Conservation (phyloP, 2,329 filamentous ascomycete species). For the Ophiobolus disseminans region DNA sequence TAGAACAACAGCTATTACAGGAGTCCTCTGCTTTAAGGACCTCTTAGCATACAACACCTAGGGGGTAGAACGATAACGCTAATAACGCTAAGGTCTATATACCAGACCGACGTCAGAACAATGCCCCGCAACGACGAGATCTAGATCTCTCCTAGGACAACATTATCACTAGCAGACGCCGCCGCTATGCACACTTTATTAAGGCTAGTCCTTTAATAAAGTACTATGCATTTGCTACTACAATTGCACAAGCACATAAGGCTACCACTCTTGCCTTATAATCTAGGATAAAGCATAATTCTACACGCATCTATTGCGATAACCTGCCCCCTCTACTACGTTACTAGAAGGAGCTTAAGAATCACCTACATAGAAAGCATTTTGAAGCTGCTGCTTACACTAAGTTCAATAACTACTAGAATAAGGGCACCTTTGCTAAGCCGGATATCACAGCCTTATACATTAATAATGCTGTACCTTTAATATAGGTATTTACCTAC, state of each 20-base stretch:
- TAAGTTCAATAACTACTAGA: slow-evolving; percentile 3
- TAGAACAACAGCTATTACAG: background rate
- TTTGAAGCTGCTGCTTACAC: background rate
- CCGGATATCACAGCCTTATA: background rate
- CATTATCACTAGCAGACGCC: slow-evolving; percentile 3
- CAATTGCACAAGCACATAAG: background rate
- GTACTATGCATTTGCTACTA: slow-evolving; percentile 7
- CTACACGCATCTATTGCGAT: slow-evolving; percentile 2
- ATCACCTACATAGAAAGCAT: background rate
- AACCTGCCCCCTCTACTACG: slow-evolving; percentile 1
- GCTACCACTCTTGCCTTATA: background rate
- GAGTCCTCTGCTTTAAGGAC: too few relatives aligned
- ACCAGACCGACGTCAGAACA: too few relatives aligned
- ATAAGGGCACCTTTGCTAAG: slow-evolving; percentile 1
- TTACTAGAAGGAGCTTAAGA: slow-evolving; percentile 3
- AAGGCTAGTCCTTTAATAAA: background rate
- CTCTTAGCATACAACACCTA: background rate
- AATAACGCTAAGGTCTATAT: background rate
- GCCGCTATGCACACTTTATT: background rate
- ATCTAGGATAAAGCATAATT: background rate
- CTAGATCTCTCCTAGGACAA: slow-evolving; percentile 3
- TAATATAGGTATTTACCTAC: too few relatives aligned
- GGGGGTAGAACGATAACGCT: background rate
- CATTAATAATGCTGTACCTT: background rate
- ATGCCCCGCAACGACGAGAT: background rate